Evolutionary conservation across 768 basidiomycete species (phyloP).

Genomic region (Scleroderma bovista): DNA sequence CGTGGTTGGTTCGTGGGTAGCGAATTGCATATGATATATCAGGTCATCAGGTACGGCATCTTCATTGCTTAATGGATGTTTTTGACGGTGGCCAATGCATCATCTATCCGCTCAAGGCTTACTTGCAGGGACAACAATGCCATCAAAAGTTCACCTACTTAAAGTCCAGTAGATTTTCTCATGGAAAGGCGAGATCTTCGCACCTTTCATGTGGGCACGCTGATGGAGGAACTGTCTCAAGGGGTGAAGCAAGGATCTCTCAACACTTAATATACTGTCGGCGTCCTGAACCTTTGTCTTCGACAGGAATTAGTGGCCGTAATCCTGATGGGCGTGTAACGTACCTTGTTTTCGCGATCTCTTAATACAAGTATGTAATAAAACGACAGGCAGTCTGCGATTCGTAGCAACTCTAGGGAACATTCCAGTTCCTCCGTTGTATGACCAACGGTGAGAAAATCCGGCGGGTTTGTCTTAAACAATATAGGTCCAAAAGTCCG

Average conservation of each 20-base stretch:
- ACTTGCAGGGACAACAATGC: conserved; percentile 38
- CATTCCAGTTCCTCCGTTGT: conserved; percentile 44
- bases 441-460: conserved; percentile 37
- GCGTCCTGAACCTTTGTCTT: conserved; percentile 50
- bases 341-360: conserved; percentile 54
- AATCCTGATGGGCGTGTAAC: conserved; percentile 1
- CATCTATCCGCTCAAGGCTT: conserved; percentile 45
- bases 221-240: conserved; percentile 33
- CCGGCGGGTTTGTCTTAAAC: conserved; percentile 51
- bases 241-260: conserved; percentile 41
- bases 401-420: conserved; percentile 52
- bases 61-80: not conserved
- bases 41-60: not conserved
- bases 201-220: conserved; percentile 31
- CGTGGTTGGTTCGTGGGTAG: not conserved
- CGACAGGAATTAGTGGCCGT: not conserved
- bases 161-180: conserved; percentile 2
- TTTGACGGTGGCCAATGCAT: conserved; percentile 25
- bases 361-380: conserved; percentile 60
- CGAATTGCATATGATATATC: not conserved
- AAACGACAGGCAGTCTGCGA: conserved; percentile 62
- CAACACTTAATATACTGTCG: conserved; percentile 39
- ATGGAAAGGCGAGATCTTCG: not conserved
- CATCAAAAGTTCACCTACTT: conserved; percentile 24
- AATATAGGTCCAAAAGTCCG: conserved; percentile 54